Conservation (phyloP, 257 asterid species). For the Schizonepeta tenuifolia region DNA sequence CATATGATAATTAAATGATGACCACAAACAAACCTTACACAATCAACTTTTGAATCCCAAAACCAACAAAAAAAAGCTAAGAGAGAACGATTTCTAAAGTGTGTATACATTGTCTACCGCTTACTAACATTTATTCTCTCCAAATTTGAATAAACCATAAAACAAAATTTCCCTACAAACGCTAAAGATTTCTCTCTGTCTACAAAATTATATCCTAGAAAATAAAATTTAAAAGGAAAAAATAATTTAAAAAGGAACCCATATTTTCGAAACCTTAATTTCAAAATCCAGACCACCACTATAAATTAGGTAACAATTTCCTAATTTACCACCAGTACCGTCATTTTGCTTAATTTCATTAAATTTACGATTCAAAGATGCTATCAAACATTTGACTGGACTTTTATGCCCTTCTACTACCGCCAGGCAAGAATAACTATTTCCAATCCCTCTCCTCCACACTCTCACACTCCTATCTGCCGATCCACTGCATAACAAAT, state of each 20-base stretch:
- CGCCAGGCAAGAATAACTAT: constrained; percentile 62
- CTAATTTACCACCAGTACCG: constrained; percentile 19
- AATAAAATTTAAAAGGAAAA: neutral
- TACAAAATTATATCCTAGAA: neutral
- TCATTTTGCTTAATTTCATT: neutral
- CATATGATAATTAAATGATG: too few relatives aligned
- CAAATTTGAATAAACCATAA: neutral
- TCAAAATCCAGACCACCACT: constrained; percentile 84
- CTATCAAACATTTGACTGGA: constrained; percentile 80
- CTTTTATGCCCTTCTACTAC: constrained; percentile 72
- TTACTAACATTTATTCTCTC: neutral
- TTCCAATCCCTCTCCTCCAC: constrained; percentile 72
- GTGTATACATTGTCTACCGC: too few relatives aligned
- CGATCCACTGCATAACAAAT: constrained; percentile 81
- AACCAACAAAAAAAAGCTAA: neutral
- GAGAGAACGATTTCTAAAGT: too few relatives aligned
- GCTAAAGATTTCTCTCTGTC: neutral
- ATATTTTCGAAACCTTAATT: constrained; percentile 63
- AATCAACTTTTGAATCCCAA: neutral
- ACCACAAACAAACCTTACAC: neutral
- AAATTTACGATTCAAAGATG: constrained; percentile 36
- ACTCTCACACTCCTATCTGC: constrained; percentile 73
- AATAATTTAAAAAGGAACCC: constrained; percentile 39
- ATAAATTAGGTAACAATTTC: constrained; percentile 49
- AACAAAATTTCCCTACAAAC: neutral